Base-by-base conservation (phyloP, 2,329 filamentous ascomycete species). In the Aspergillus costaricaensis region DNA sequence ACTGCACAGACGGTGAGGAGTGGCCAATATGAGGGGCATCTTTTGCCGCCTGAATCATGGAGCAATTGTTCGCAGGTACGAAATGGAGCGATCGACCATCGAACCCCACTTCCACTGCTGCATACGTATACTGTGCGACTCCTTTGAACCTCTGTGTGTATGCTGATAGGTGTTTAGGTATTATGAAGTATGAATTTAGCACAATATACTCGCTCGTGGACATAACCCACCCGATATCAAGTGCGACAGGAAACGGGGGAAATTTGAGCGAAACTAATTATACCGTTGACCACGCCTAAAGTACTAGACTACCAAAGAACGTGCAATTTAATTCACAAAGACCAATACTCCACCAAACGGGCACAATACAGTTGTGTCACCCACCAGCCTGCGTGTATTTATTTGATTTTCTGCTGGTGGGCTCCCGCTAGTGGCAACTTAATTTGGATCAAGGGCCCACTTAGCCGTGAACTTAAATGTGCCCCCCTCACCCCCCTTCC, bases 371-470 rank as follows among this genome's bases (percentile, higher is more conserved):
- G 19, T 44, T 21, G 30, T 39, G 36, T 38, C 32, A 53, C 23
- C 25, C 17, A 53, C 51, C 51, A 39, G 32, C 32, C 32, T 36
- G 32, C 32, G 32, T 23, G 41, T 44, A 44, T 44, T 44, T 23
- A 15, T 36, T 36, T 36, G 32, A 38, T 23, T 41, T 53, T 53
- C 36, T 30, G 15, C 25, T n/a, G 19, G 44, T 25, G 44, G 25
- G 7, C 25, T 47, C 39, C 53, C 53, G 53, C 53, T 55, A 55
- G 53, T 55, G 41, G 53, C 53, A 55, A 55, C 41, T 55, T 55
- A 55, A 55, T 55, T 55, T 55, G 52, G 38, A 55, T 55, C 53
- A 14, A 2, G 27, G 4, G 27, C n/a, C 23, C 53, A 55, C 53
- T 55, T 55, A 10, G 39, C 27, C 17, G 25, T 9, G 21, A 47